These are phyloP conservation scores for Arthrobotrys sphaeroides DNA, from an alignment of 2,329 filamentous ascomycete genomes.

Conservation along the genomic window DNA sequence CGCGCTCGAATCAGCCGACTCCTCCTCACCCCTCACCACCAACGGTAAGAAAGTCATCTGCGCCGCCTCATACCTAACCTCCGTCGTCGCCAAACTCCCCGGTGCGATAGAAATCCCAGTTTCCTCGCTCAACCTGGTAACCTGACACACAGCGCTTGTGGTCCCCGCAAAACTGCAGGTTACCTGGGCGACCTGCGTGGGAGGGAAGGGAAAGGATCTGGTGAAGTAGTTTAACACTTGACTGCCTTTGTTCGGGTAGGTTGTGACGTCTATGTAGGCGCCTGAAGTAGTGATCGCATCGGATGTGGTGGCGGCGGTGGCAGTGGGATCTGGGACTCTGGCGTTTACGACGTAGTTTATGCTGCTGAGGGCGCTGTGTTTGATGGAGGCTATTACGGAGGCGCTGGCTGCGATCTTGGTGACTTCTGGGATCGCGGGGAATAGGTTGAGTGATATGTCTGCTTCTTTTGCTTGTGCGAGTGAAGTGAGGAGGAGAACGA, in stretches of 20 bases:
- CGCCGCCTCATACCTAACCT: neutral
- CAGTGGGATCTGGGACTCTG: neutral
- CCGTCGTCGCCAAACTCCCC: neutral
- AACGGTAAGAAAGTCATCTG: neutral
- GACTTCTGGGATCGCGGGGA: slow-evolving; percentile 40
- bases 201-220: neutral
- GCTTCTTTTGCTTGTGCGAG: neutral
- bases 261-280: slow-evolving; percentile 36
- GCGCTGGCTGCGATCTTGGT: slow-evolving; percentile 27
- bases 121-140: slow-evolving; percentile 8
- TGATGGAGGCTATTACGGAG: neutral
- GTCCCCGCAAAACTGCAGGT: slow-evolving; percentile 26
- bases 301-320: neutral
- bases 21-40: neutral
- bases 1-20: neutral
- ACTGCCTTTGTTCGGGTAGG: neutral
- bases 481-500: neutral
- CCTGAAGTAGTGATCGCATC: neutral
- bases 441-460: slow-evolving; percentile 13
- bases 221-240: slow-evolving; percentile 41
- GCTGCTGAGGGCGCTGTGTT: slow-evolving; percentile 6
- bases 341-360: slow-evolving; percentile 19
- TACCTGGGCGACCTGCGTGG: neutral
- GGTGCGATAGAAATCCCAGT: neutral
- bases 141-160: slow-evolving; percentile 13